Conservation (phyloP, 345 rosid genomes). For the Odontarrhena argentea region DNA sequence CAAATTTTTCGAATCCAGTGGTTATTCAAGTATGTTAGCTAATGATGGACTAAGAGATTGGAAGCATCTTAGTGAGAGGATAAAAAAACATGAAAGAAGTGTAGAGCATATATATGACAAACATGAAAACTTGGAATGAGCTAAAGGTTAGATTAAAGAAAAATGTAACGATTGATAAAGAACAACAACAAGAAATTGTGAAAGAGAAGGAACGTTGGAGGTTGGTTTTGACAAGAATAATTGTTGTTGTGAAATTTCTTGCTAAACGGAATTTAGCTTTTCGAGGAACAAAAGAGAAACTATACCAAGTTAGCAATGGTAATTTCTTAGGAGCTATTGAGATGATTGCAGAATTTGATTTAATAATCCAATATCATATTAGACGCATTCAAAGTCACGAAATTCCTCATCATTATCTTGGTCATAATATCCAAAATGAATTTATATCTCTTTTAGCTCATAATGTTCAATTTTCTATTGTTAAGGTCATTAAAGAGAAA, state of each 20-base stretch:
- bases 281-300: conserved; percentile 5
- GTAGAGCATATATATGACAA: too few relatives aligned
- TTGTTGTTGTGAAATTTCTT: not conserved
- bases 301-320: conserved; percentile 10
- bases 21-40: too few relatives aligned
- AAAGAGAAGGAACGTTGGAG: not conserved
- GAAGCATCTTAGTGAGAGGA: not conserved
- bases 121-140: conserved; percentile 11
- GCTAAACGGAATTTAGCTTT: not conserved
- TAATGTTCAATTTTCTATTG: not conserved
- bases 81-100: not conserved
- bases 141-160: not conserved
- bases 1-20: too few relatives aligned
- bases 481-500: not conserved
- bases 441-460: not conserved
- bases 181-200: not conserved
- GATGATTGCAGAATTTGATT: conserved; percentile 15
- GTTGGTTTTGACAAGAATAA: not conserved
- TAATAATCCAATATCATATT: too few relatives aligned
- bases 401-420: conserved; percentile 15
- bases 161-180: not conserved
- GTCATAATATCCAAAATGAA: too few relatives aligned
- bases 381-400: not conserved
- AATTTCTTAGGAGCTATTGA: conserved; percentile 11
- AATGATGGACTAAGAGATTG: too few relatives aligned